A percentile compares a stretch with the other conserved stretches of the same genome.
Evolutionary conservation across 192 early-diverging fungal genomes (phyloP).

Genomic region (Nowakowskiella sp.): DNA sequence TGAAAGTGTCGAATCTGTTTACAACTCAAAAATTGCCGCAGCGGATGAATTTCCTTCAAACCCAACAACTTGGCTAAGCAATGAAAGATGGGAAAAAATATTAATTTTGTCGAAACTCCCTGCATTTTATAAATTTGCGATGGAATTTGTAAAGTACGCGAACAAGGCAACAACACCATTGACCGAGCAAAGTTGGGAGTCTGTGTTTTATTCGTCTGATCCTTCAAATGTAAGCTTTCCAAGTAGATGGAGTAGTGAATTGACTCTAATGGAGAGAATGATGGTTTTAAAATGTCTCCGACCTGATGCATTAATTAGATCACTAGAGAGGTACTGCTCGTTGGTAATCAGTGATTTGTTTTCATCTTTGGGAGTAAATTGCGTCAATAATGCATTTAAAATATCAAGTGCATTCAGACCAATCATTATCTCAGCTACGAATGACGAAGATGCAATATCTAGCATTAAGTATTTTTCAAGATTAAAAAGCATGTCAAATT

Average conservation of each 20-base stretch:
- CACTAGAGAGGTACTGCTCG: conserved; percentile 22
- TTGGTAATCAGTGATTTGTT: too few species aligned
- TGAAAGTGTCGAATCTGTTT: background rate
- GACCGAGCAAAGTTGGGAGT: conserved; percentile 22
- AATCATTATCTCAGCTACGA: too few species aligned
- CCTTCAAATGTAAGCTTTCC: conserved; percentile 18
- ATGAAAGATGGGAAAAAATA: conserved; percentile 13
- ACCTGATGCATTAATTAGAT: conserved; percentile 14
- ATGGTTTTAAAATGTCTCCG: conserved; percentile 15
- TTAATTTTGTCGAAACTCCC: conserved; percentile 12
- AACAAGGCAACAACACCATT: conserved; percentile 20
- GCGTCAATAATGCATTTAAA: too few species aligned
- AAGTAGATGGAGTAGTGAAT: conserved; percentile 12
- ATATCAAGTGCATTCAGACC: too few species aligned
- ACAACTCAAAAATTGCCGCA: too few species aligned
- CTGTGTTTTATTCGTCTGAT: conserved; percentile 13
- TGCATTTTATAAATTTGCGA: conserved; percentile 11
- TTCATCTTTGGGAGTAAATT: too few species aligned
- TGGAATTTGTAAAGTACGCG: conserved; percentile 22
- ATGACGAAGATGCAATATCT: too few species aligned
- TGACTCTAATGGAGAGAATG: conserved; percentile 16
- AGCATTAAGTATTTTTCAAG: too few species aligned
- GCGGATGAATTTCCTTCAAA: conserved; percentile 17
- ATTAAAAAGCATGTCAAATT: too few species aligned
- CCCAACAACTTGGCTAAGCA: conserved; percentile 15